Conservation (phyloP, 2,329 filamentous ascomycete genomes). For the Venturia effusa region DNA sequence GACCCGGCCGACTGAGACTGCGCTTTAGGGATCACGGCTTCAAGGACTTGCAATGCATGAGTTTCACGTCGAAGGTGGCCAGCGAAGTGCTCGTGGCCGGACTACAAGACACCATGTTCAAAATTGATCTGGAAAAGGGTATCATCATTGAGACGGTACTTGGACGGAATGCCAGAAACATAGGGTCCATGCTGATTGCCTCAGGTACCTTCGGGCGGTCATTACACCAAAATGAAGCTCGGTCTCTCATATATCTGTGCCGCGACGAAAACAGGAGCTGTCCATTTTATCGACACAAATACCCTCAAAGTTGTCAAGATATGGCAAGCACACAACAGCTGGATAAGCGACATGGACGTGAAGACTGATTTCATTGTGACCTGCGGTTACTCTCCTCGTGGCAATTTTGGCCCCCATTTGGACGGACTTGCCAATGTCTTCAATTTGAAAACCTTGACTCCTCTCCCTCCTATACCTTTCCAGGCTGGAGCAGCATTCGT, state of each 20-base stretch:
- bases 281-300: slow-evolving; percentile 75
- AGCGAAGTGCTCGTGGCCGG: slow-evolving; percentile 80
- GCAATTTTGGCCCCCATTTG: slow-evolving; percentile 67
- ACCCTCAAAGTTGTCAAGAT: slow-evolving; percentile 70
- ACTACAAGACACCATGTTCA: slow-evolving; percentile 76
- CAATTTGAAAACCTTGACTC: slow-evolving; percentile 80
- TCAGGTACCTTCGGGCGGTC: slow-evolving; percentile 57
- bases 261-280: slow-evolving; percentile 68
- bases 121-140: slow-evolving; percentile 51
- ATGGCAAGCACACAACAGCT: slow-evolving; percentile 82
- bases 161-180: slow-evolving; percentile 11
- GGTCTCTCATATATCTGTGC: slow-evolving; percentile 80
- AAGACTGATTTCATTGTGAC: slow-evolving; percentile 92
- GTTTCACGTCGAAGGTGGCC: slow-evolving; percentile 78
- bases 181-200: slow-evolving; percentile 22
- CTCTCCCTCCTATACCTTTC: slow-evolving; percentile 82
- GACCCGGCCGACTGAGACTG: slow-evolving; percentile 2
- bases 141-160: slow-evolving; percentile 30
- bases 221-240: slow-evolving; percentile 88
- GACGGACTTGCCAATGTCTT: slow-evolving; percentile 94
- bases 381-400: slow-evolving; percentile 82
- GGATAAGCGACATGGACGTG: slow-evolving; percentile 94
- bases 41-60: slow-evolving; percentile 86
- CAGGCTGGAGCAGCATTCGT: slow-evolving; percentile 90
- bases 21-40: slow-evolving; percentile 56